Percentiles rank a stretch among this genome's conserved stretches.
Conservation (phyloP, 768 basidiomycete species). For the Agrocybe praecox region DNA sequence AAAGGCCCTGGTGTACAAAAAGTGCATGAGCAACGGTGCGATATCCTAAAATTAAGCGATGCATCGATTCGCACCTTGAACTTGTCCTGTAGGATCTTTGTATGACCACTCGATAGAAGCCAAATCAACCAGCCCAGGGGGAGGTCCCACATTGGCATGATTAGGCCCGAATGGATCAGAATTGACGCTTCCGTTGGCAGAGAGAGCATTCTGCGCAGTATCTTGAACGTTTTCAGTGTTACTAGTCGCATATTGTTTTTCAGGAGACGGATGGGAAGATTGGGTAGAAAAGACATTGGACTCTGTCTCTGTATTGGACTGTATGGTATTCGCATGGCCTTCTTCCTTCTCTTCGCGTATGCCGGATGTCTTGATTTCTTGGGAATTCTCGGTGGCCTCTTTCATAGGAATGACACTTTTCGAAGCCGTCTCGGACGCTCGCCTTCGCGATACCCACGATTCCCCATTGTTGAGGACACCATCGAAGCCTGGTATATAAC, state of each 20-base stretch:
- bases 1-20: slow-evolving; percentile 71
- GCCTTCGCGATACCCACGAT: slow-evolving; percentile 67
- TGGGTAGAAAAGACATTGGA: slow-evolving; percentile 10
- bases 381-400: slow-evolving; percentile 41
- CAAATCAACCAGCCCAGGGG: slow-evolving; percentile 54
- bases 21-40: background rate
- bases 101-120: slow-evolving; percentile 85
- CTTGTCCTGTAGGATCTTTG: slow-evolving; percentile 86
- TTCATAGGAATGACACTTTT: slow-evolving; percentile 41
- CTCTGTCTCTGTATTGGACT: slow-evolving; percentile 9
- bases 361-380: slow-evolving; percentile 43
- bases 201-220: background rate
- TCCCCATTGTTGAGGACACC: slow-evolving; percentile 72
- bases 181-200: slow-evolving; percentile 6
- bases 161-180: slow-evolving; percentile 3
- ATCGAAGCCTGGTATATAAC: slow-evolving; percentile 65
- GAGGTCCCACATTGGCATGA: slow-evolving; percentile 28
- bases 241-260: slow-evolving; percentile 9
- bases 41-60: background rate
- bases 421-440: slow-evolving; percentile 56
- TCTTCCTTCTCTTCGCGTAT: slow-evolving; percentile 68
- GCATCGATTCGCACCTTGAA: slow-evolving; percentile 66
- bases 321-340: slow-evolving; percentile 17
- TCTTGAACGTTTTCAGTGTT: background rate
- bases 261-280: slow-evolving; percentile 16